Conservation (phyloP, 192 early-diverging fungal species). For the Podila horticola region DNA sequence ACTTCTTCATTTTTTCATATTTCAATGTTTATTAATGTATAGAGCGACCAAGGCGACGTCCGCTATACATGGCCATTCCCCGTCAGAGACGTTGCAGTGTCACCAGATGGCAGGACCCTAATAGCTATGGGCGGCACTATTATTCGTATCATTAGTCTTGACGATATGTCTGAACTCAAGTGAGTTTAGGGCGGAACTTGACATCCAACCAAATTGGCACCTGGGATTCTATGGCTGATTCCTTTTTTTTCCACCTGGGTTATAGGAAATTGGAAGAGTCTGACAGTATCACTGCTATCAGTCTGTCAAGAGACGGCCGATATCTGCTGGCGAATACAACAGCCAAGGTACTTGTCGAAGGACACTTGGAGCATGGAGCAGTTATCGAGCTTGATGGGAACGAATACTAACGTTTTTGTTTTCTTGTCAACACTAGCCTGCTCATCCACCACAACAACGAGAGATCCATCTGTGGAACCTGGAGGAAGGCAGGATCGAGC, state of each 20-base stretch:
- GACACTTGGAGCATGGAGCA: neutral
- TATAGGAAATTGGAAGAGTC: slow-evolving; percentile 51
- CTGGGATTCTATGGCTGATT: neutral
- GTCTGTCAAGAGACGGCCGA: slow-evolving; percentile 53
- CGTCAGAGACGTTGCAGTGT: slow-evolving; percentile 68
- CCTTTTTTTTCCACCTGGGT: neutral
- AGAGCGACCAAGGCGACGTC: slow-evolving; percentile 55
- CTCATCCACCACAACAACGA: slow-evolving; percentile 68
- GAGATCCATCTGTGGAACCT: slow-evolving; percentile 95
- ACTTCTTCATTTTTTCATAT: no score
- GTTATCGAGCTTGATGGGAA: neutral
- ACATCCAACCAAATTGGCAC: neutral
- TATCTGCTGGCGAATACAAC: slow-evolving; percentile 64
- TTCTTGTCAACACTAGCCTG: slow-evolving; percentile 75
- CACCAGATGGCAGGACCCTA: slow-evolving; percentile 68
- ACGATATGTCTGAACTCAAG: slow-evolving; percentile 33
- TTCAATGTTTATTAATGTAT: neutral
- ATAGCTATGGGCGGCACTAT: slow-evolving; percentile 51
- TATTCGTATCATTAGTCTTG: slow-evolving; percentile 39
- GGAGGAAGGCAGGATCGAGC: slow-evolving; percentile 69
- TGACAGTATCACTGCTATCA: slow-evolving; percentile 48
- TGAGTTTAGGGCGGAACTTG: neutral
- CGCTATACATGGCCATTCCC: slow-evolving; percentile 66
- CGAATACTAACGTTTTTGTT: slow-evolving; percentile 21
- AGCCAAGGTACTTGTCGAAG: slow-evolving; percentile 44